phyloP scores from a whole-genome alignment of 495 filamentous ascomycete genomes.

The Aspergillus indologenus region DNA sequence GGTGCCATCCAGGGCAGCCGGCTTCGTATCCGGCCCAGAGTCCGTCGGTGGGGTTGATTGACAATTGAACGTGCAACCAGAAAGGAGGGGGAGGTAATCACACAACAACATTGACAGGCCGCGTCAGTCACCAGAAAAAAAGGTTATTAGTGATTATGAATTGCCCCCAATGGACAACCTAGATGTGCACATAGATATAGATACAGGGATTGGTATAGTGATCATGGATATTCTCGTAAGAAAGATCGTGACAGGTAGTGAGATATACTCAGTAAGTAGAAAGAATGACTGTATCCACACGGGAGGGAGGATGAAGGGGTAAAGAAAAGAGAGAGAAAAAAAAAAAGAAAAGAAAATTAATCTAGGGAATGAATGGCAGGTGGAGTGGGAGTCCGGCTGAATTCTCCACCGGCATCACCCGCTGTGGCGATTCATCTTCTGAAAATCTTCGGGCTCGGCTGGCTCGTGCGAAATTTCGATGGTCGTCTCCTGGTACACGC shows the following conservation, averaged over 20 bases:
- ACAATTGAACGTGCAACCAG: neutral
- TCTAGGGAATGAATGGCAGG: neutral
- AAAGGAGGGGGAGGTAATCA: too few relatives aligned
- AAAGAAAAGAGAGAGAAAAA: neutral
- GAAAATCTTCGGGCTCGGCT: conserved; percentile 21
- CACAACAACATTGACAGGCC: too few relatives aligned
- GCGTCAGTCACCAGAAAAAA: too few relatives aligned
- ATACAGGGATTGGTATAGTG: neutral
- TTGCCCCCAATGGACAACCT: neutral
- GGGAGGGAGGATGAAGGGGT: neutral
- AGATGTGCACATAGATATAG: neutral
- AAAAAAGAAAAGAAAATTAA: too few relatives aligned
- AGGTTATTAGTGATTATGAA: neutral
- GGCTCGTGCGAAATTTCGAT: conserved; percentile 42
- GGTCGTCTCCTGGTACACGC: conserved; percentile 43
- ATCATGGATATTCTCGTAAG: neutral
- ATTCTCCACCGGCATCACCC: conserved; percentile 6
- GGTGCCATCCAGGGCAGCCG: neutral
- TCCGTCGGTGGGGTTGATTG: neutral
- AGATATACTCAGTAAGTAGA: too few relatives aligned
- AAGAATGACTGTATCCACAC: neutral
- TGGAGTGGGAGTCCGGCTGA: neutral
- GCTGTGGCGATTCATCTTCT: conserved; percentile 8
- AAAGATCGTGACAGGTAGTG: neutral
- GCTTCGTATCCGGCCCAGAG: neutral